These are phyloP conservation scores for Ambrosia hybrid DNA, from an alignment of 140 eudicot species.

Conservation along the genomic window DNA sequence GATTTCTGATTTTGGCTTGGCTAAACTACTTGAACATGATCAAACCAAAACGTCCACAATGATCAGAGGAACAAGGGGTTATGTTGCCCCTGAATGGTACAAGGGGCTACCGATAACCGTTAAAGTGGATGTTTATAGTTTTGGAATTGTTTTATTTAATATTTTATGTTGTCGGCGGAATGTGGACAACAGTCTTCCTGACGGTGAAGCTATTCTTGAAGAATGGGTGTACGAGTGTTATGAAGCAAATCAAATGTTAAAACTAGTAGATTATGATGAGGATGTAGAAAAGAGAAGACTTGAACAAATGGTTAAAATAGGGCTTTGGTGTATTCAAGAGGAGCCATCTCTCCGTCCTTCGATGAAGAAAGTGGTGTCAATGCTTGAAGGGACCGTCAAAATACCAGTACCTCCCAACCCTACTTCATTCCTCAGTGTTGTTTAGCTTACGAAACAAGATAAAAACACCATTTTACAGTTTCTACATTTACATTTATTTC, in stretches of 20 bases:
- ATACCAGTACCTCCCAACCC: slow-evolving; percentile 54
- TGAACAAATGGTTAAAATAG: slow-evolving; percentile 47
- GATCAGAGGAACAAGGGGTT: too few relatives aligned
- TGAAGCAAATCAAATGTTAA: slow-evolving; percentile 18
- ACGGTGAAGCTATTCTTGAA: slow-evolving; percentile 29
- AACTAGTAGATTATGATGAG: slow-evolving; percentile 35
- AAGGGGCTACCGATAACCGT: too few relatives aligned
- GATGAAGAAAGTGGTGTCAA: slow-evolving; percentile 45
- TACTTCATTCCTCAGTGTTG: slow-evolving; percentile 14
- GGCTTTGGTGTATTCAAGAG: slow-evolving; percentile 59
- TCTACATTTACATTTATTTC: too few relatives aligned
- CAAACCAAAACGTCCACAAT: too few relatives aligned
- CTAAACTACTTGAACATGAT: too few relatives aligned
- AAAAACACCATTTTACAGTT: too few relatives aligned
- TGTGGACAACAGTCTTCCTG: slow-evolving; percentile 28
- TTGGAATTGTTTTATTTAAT: slow-evolving; percentile 40
- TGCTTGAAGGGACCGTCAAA: slow-evolving; percentile 56
- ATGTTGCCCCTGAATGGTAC: too few relatives aligned
- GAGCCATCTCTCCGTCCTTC: slow-evolving; percentile 49
- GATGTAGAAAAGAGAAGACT: slow-evolving; percentile 39
- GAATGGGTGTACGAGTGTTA: slow-evolving; percentile 48
- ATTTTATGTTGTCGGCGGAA: slow-evolving; percentile 35
- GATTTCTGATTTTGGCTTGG: too few relatives aligned
- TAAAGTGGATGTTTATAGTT: slow-evolving; percentile 45
- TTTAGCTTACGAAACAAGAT: background rate